Evolutionary conservation across 306 rosid species (phyloP).

Genomic region (Cucurbita ficifolia): DNA sequence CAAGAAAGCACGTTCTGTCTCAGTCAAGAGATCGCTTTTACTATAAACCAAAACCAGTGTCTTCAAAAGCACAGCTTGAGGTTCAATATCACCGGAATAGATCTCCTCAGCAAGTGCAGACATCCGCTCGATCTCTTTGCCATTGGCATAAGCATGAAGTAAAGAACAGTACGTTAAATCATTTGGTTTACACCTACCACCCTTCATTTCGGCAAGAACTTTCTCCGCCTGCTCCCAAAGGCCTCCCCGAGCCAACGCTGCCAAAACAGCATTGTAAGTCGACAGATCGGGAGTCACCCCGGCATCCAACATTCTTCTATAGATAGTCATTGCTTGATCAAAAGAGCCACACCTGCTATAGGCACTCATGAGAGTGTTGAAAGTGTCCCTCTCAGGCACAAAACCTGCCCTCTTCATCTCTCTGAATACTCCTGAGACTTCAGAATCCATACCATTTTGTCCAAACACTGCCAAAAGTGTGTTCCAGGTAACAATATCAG

Average conservation of each 20-base stretch:
- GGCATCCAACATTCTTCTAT: constrained; percentile 73
- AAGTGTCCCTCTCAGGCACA: constrained; percentile 83
- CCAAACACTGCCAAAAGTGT: constrained; percentile 88
- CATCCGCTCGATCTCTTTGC: constrained; percentile 53
- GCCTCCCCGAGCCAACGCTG: constrained; percentile 87
- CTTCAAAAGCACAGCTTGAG: constrained; percentile 60
- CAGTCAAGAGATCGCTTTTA: constrained; percentile 60
- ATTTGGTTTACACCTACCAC: constrained; percentile 61
- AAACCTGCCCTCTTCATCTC: constrained; percentile 97
- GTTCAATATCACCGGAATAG: constrained; percentile 49
- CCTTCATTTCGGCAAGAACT: constrained; percentile 67
- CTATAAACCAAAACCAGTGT: constrained; percentile 79
- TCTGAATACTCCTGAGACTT: constrained; percentile 68
- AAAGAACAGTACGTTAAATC: constrained; percentile 73
- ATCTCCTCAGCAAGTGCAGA: constrained; percentile 60
- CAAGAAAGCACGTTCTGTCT: constrained; percentile 66
- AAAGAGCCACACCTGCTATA: constrained; percentile 81
- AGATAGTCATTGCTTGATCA: constrained; percentile 69
- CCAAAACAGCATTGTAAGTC: constrained; percentile 73
- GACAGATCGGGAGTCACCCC: constrained; percentile 84
- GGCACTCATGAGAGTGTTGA: constrained; percentile 73
- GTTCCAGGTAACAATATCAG: constrained; percentile 94
- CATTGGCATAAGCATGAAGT: constrained; percentile 90
- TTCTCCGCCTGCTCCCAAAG: constrained; percentile 86
- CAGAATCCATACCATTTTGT: constrained; percentile 69